Percentiles rank a stretch among this genome's conserved stretches.
Evolutionary conservation across 2,329 filamentous ascomycete genomes (phyloP).

Genomic region (Exophiala viscosa): DNA sequence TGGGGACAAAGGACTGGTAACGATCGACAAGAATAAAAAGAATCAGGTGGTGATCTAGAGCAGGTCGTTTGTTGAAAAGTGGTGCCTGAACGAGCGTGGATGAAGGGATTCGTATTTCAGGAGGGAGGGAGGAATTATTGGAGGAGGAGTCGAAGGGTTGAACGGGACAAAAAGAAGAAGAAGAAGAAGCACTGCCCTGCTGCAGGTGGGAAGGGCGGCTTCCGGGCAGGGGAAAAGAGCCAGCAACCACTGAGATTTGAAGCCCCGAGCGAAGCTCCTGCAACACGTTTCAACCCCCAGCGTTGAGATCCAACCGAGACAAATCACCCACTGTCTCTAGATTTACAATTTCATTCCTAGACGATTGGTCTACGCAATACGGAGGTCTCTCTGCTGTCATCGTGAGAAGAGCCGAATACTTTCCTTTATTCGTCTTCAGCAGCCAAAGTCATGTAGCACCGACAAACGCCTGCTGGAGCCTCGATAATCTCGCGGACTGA

Average conservation of each 20-base stretch:
- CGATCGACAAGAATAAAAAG: slow-evolving; percentile 18
- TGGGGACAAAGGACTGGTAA: slow-evolving; percentile 15
- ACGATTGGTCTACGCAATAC: background rate
- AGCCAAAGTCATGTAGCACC: no score
- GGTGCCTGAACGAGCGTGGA: slow-evolving; percentile 23
- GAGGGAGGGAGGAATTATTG: slow-evolving; percentile 13
- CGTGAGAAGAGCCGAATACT: no score
- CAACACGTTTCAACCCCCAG: slow-evolving; percentile 19
- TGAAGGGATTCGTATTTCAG: slow-evolving; percentile 6
- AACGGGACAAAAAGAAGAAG: background rate
- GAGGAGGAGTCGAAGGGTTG: slow-evolving; percentile 10
- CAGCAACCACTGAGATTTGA: slow-evolving; percentile 1
- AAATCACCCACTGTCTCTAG: slow-evolving; percentile 14
- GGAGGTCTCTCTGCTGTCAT: no score
- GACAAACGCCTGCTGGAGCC: no score
- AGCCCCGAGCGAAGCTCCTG: slow-evolving; percentile 7
- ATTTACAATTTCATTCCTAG: slow-evolving; percentile 12
- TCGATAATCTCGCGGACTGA: background rate
- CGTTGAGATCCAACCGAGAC: slow-evolving; percentile 7
- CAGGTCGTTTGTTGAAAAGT: slow-evolving; percentile 7
- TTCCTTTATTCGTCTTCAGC: no score
- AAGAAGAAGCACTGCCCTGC: background rate
- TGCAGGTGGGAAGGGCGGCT: background rate
- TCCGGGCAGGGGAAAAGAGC: background rate
- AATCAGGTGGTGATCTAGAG: slow-evolving; percentile 4